Evolutionary conservation across 495 filamentous ascomycete genomes (phyloP), one percentile per base, ranked within the genome.

Genomic region (Podospora appendiculata): DNA sequence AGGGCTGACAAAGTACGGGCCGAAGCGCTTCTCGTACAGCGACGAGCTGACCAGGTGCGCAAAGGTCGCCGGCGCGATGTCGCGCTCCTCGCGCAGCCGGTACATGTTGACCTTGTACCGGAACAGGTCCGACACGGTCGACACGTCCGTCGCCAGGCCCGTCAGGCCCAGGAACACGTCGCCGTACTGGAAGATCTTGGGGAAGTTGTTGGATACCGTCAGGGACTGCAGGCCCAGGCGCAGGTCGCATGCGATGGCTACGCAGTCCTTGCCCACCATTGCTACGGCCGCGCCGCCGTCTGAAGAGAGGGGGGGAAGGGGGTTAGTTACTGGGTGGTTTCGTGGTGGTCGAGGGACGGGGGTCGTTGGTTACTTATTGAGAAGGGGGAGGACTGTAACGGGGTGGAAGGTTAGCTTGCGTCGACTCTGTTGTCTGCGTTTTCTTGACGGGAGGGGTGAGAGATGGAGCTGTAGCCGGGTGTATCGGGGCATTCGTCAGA

Each of bases 91-190:
- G 62, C 93, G 89, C 60, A 98, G 83, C 39, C 93, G 89, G 82
- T 98, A 98, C 89, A 98, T 91, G 79, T 98, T 98, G 62, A 96
- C 90, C 78, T 98, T 98, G 80, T 93, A 96, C 63, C 93, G 90
- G 80, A 98, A 93, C 58, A 96, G 88, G 73, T 98, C 93, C 54
- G 85, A 86, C 56, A 98, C 93, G 54, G 94, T 96, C 35, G 82
- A 81, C 40, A 98, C 89, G 71, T 98, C 93, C 52, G 93, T 97
- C 19, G 94, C 93, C 18, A 98, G 86, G 32, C 93, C 93, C 4
- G 94, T 97, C 41, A 98, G 81, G 42, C 93, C 93, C n/a, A 98
- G 86, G 71, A 95, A 95, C 58, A 91, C 89, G 67, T 90, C 87
- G 65, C 89, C 90, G 79, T 95, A 96, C 69, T 86, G 81, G 84